These are phyloP conservation scores for Phoma sp. DNA, from an alignment of 2,329 filamentous ascomycete genomes.

Conservation along the genomic window DNA sequence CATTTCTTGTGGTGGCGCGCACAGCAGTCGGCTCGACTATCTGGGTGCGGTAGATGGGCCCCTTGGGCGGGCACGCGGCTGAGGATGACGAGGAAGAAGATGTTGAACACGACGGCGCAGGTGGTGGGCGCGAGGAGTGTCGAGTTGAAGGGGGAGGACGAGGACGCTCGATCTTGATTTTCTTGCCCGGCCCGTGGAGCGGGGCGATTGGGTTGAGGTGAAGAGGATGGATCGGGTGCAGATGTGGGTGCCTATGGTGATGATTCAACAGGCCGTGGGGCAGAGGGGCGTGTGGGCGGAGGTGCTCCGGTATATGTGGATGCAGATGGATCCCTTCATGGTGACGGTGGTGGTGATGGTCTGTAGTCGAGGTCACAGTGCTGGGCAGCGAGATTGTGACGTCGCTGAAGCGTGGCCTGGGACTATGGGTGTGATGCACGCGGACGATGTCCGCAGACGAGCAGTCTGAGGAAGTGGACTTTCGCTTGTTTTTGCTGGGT, in stretches of 20 bases:
- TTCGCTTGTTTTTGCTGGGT: slow-evolving; percentile 29
- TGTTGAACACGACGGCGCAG: slow-evolving; percentile 9
- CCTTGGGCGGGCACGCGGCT: slow-evolving; percentile 9
- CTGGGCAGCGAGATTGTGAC: slow-evolving; percentile 32
- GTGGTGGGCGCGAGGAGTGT: slow-evolving; percentile 5
- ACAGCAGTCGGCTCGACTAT: slow-evolving; percentile 34
- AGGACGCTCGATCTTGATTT: neutral
- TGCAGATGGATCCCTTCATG: slow-evolving; percentile 11
- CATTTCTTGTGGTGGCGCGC: slow-evolving; percentile 34
- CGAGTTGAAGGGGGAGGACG: slow-evolving; percentile 23
- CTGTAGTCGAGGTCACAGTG: slow-evolving; percentile 8
- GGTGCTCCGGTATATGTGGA: slow-evolving; percentile 29
- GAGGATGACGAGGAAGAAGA: slow-evolving; percentile 14
- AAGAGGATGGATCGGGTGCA: slow-evolving; percentile 32
- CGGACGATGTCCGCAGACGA: slow-evolving; percentile 36
- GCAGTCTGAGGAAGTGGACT: slow-evolving; percentile 8
- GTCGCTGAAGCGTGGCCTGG: slow-evolving; percentile 28
- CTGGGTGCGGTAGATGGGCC: slow-evolving; percentile 40
- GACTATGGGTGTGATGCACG: slow-evolving; percentile 28
- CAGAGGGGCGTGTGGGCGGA: slow-evolving; percentile 28
- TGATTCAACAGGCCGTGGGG: slow-evolving; percentile 22
- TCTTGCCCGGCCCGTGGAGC: slow-evolving; percentile 27
- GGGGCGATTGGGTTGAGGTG: slow-evolving; percentile 33
- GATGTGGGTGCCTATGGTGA: slow-evolving; percentile 25
- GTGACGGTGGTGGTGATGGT: slow-evolving; percentile 13